These are phyloP conservation scores for Piromyces finnis DNA, from an alignment of 192 early-diverging fungal genomes.

Conservation along the genomic window DNA sequence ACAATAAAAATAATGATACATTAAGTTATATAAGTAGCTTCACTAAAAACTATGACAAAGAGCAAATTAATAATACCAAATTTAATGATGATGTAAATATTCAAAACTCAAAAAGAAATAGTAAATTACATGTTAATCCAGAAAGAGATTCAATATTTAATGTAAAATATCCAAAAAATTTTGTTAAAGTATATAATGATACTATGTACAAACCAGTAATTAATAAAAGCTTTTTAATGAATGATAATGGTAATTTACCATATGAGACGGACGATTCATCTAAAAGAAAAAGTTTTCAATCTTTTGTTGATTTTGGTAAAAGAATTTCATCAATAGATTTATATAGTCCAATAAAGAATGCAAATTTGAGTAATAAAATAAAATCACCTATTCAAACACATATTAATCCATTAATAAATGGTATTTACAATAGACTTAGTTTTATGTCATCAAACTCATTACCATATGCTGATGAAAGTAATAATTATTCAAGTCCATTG, in stretches of 20 bases:
- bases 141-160: not conserved
- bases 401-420: not conserved
- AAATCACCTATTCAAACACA: not conserved
- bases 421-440: not conserved
- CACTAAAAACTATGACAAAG: not conserved
- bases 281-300: not conserved
- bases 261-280: not conserved
- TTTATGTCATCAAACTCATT: not conserved
- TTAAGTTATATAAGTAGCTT: not conserved
- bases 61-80: not conserved
- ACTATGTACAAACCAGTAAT: not conserved
- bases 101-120: not conserved
- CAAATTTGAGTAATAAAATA: not conserved
- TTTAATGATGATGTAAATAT: not conserved
- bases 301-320: not conserved
- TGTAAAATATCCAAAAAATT: not conserved
- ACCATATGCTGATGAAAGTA: not conserved
- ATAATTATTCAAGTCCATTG: not conserved
- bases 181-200: not conserved
- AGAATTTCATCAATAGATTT: not conserved
- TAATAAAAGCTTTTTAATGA: not conserved
- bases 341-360: not conserved
- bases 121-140: not conserved
- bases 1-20: not conserved
- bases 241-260: not conserved